A percentile compares a stretch with the other conserved stretches of the same genome.
Evolutionary conservation across 2,329 filamentous ascomycete species (phyloP).

Genomic region (Neonectria magnoliae): DNA sequence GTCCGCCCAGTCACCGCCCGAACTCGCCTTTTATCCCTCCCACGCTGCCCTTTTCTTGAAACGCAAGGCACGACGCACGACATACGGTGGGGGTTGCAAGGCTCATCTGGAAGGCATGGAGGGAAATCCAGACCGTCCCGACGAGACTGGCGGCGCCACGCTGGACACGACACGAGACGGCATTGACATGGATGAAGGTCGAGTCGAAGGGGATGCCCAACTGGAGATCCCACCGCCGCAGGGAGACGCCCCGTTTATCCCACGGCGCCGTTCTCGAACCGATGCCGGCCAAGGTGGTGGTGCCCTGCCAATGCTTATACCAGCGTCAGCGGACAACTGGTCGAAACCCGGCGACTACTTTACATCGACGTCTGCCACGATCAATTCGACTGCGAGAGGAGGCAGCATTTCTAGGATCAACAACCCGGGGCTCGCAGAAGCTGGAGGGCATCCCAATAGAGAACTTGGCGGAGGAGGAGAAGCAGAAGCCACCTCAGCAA

Average conservation of each 20-base stretch:
- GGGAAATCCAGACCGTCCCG: slow-evolving; percentile 34
- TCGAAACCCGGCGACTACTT: slow-evolving; percentile 18
- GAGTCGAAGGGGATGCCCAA: not conserved
- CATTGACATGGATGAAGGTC: not conserved
- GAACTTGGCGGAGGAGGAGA: not conserved
- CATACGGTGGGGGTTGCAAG: slow-evolving; percentile 13
- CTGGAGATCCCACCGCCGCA: slow-evolving; percentile 6
- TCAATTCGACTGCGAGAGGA: not conserved
- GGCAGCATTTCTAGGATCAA: not conserved
- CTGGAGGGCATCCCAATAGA: not conserved
- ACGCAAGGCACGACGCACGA: not conserved
- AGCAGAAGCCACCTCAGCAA: not conserved
- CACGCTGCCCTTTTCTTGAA: not conserved
- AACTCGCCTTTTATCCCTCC: not conserved
- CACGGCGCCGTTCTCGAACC: slow-evolving; percentile 18
- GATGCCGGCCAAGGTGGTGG: slow-evolving; percentile 11
- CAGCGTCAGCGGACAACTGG: slow-evolving; percentile 22
- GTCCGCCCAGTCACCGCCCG: not conserved
- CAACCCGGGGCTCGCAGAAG: not conserved
- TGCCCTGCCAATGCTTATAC: slow-evolving; percentile 20
- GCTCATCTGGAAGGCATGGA: slow-evolving; percentile 39
- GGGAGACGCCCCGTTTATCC: not conserved
- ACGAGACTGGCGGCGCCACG: slow-evolving; percentile 4
- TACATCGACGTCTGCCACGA: slow-evolving; percentile 9
- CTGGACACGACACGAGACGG: not conserved